Conservation (phyloP, 331 rosid species). For the Stylosanthes scabra region DNA sequence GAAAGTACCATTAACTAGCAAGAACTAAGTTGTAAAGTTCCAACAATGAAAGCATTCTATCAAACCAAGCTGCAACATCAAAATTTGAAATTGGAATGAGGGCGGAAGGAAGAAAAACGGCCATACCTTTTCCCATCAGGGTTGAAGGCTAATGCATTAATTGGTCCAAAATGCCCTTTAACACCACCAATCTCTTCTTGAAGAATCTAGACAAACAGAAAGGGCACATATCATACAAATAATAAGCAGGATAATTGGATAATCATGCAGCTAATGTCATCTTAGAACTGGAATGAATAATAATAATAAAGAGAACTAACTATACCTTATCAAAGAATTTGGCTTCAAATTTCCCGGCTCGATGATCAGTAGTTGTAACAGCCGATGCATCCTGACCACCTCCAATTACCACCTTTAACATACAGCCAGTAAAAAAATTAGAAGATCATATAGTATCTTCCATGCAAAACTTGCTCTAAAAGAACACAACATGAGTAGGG, state of each 20-base stretch:
- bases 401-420: slow-evolving; percentile 82
- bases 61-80: background rate
- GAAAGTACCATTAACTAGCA: background rate
- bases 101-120: background rate
- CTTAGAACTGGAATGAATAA: background rate
- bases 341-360: slow-evolving; percentile 91
- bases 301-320: background rate
- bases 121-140: slow-evolving; percentile 95
- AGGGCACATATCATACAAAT: slow-evolving; percentile 1
- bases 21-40: background rate
- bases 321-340: slow-evolving; percentile 90
- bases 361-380: slow-evolving; percentile 94
- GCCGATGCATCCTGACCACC: slow-evolving; percentile 99
- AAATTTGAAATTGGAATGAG: background rate
- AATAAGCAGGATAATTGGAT: background rate
- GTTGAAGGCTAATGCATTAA: slow-evolving; percentile 94
- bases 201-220: slow-evolving; percentile 64
- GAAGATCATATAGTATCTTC: slow-evolving; percentile 6
- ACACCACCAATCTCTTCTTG: slow-evolving; percentile 99
- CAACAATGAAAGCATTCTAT: background rate
- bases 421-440: slow-evolving; percentile 4
- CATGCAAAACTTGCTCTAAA: background rate
- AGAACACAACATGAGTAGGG: no score
- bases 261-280: background rate
- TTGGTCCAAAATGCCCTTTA: slow-evolving; percentile 99